phyloP scores from a whole-genome alignment of 192 early-diverging fungal species.

The Backusella westeae region DNA sequence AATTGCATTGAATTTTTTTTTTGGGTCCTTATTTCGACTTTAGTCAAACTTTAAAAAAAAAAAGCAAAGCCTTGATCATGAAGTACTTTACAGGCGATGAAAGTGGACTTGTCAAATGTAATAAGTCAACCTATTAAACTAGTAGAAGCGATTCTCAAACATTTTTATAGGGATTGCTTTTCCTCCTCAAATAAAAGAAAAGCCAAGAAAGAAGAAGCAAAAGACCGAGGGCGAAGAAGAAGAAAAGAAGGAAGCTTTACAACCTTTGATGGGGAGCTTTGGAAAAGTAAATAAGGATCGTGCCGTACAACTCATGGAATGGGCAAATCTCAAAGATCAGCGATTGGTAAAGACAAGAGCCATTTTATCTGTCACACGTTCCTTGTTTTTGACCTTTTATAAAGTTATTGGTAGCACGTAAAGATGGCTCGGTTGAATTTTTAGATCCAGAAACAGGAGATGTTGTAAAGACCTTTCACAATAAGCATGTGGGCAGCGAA shows the following conservation, averaged over 20 bases:
- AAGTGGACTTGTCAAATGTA: conserved; percentile 40
- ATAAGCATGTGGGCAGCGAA: conserved; percentile 28
- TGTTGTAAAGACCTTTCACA: conserved; percentile 33
- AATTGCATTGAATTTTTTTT: background rate
- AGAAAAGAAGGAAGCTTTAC: conserved; percentile 15
- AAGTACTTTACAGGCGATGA: conserved; percentile 39
- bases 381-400: background rate
- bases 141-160: background rate
- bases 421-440: conserved; percentile 50
- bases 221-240: conserved; percentile 12
- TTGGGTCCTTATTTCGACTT: background rate
- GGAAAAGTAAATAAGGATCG: conserved; percentile 28
- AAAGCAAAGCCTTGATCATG: conserved; percentile 14
- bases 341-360: conserved; percentile 19
- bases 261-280: conserved; percentile 14
- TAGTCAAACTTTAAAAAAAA: background rate
- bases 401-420: conserved; percentile 51
- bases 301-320: conserved; percentile 25
- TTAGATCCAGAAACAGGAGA: conserved; percentile 40
- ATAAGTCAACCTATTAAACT: background rate
- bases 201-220: conserved; percentile 9
- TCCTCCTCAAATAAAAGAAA: conserved; percentile 21
- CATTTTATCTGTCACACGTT: background rate
- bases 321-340: conserved; percentile 19
- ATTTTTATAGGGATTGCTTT: conserved; percentile 20